Percentiles rank a stretch among this genome's conserved stretches.
These are phyloP conservation scores for Cantharellus cinnabarinus DNA, from an alignment of 768 basidiomycete species.

Conservation along the genomic window DNA sequence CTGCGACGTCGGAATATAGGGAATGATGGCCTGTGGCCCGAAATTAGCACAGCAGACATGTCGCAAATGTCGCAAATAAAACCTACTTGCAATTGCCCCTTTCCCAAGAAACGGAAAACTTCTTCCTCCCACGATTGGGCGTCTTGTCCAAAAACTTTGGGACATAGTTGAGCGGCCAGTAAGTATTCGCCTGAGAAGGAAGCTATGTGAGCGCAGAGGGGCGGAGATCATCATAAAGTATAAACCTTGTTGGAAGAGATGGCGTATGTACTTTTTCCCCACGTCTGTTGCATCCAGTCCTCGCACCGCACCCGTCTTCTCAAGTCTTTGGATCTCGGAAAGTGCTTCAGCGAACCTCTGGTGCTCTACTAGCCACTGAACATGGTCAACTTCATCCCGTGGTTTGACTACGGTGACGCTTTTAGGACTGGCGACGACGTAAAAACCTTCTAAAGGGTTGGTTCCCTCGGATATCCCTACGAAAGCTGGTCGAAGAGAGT, in stretches of 20 bases:
- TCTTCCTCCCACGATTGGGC: constrained; percentile 82
- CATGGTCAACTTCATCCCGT: constrained; percentile 74
- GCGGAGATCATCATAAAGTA: neutral
- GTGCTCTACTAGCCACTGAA: constrained; percentile 79
- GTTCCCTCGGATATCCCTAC: constrained; percentile 22
- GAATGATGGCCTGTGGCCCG: constrained; percentile 55
- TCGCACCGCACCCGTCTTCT: constrained; percentile 22
- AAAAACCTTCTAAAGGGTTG: constrained; percentile 17
- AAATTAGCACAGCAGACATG: neutral
- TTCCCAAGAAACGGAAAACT: constrained; percentile 79
- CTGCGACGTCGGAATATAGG: constrained; percentile 62
- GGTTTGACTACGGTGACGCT: constrained; percentile 76
- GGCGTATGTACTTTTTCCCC: constrained; percentile 69
- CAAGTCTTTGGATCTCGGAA: constrained; percentile 51
- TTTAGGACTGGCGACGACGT: constrained; percentile 69
- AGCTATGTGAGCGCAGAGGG: neutral
- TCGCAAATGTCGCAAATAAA: neutral
- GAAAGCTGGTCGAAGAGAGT: constrained; percentile 26
- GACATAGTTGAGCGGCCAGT: constrained; percentile 64
- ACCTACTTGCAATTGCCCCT: constrained; percentile 54
- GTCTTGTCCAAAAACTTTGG: constrained; percentile 70
- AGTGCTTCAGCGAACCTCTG: constrained; percentile 79
- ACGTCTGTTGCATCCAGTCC: constrained; percentile 42
- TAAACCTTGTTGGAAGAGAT: constrained; percentile 64
- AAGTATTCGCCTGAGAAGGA: constrained; percentile 33